Base-by-base conservation (phyloP, 352 stramenopile genomes). In the Phytopythium mirpurense region DNA sequence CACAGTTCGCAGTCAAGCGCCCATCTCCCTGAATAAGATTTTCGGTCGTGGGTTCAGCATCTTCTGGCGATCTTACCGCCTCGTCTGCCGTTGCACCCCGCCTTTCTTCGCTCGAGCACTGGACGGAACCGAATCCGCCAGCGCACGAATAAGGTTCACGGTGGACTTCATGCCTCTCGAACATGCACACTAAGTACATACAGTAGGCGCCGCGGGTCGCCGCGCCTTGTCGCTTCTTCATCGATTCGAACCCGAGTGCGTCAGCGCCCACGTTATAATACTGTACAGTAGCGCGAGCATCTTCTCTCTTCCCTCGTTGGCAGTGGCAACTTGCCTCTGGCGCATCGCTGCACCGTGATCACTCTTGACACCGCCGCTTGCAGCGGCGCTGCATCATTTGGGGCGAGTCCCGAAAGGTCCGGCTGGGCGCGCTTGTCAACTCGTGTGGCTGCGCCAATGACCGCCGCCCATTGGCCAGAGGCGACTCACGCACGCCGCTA, bases 1-100 rank as follows among this genome's bases (percentile, higher is more conserved):
- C 38, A 19, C 38, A 19, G 38, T 19, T 44, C n/a, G n/a, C n/a
- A n/a, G 38, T 44, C 38, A 44, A 44, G 38, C 38, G 45, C 45
- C 26, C 45, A 51, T 40, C 27, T 23, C 45, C 45, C 11, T 15
- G 45, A 51, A 51, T 51, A 51, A 51, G 45, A 51, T 51, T 38
- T 51, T n/a, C n/a, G n/a, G n/a, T n/a, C n/a, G n/a, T n/a, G 12
- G 27, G 45, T 29, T 27, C 45, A 50, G 44, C 27, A 27, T 29
- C 29, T 38, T 51, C 45, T 51, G 45, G 45, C 45, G 45, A 36
- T 51, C 18, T 23, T 6, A 6, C 14, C 18, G 26, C 24, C 15
- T 16, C 26, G 24, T 36, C 24, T 34, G 23, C 26, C 16, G 4
- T 16, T 19, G 2, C 5, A 21, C 7, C 42, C 21, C 23, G 42